phyloP scores from a whole-genome alignment of 2,329 filamentous ascomycete species.

The Pestalotiopsis sp. region DNA sequence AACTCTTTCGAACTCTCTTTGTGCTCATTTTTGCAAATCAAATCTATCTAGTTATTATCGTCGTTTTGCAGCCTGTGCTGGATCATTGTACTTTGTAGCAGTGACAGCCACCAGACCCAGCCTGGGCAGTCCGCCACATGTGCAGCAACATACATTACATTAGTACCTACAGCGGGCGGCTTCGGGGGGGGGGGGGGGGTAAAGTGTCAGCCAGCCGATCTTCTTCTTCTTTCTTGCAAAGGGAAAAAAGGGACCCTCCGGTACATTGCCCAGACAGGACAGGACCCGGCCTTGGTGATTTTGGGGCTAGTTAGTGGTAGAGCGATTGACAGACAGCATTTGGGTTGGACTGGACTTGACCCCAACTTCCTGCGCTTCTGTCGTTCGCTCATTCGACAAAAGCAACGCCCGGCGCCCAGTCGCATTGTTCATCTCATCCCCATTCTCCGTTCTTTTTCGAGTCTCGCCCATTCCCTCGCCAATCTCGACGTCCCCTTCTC shows the following conservation, averaged over 20 bases:
- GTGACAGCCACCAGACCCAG: no score
- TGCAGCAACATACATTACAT: neutral
- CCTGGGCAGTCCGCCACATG: no score
- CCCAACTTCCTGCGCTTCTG: neutral
- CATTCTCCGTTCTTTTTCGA: constrained; percentile 9
- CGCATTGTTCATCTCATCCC: constrained; percentile 3
- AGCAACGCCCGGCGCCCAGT: constrained; percentile 5
- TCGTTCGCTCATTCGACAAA: constrained; percentile 5
- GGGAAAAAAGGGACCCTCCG: neutral
- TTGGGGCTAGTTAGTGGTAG: no score
- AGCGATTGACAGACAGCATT: neutral
- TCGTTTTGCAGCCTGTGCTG: no score
- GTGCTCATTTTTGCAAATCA: no score
- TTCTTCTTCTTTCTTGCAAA: neutral
- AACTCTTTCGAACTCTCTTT: no score
- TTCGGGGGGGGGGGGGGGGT: neutral
- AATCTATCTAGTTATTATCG: no score
- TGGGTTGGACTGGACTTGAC: neutral
- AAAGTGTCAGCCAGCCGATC: neutral
- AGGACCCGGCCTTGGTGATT: neutral
- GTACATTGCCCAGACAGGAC: neutral
- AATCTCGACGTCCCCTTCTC: neutral
- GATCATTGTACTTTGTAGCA: no score
- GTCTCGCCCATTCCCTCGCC: neutral
- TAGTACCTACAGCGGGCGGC: neutral